Base-by-base conservation (phyloP, 257 asterid genomes). In the Solanum virginianum region DNA sequence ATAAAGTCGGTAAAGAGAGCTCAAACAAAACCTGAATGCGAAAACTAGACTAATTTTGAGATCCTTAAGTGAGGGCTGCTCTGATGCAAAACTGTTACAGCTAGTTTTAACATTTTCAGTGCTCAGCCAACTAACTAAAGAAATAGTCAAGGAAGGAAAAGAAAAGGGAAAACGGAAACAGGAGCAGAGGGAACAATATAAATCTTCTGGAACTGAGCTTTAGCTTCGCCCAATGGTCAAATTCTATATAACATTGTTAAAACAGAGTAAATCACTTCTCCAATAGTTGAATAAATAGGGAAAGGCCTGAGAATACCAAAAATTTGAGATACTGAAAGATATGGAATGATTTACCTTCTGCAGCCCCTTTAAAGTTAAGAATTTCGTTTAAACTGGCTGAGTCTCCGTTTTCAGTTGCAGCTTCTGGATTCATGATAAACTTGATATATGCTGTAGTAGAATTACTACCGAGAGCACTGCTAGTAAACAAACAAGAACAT, bases 341-440 rank as follows among this genome's bases (percentile, higher is more conserved):
- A 17, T n/a, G 63, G 68, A 80, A 18, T 60, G 43, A 36, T 22
- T 53, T 89, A 94, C 97, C 98, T 83, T 89, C 94, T 72, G 89
- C 85, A 17, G 86, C 86, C 81, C 89, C 91, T 88, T 87, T 91
- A 66, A 87, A 87, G 86, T 90, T 90, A 62, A 83, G 87, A 84
- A 83, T 89, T 85, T 87, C 94, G 85, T 82, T 83, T 55, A 90
- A 72, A 83, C 91, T 87, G 86, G 85, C 86, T 20, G 85, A 83
- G 36, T 89, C 93, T 39, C 88, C 90, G 55, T 88, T 90, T 90
- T 88, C 95, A 86, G 85, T 86, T 51, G 57, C 89, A 72, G 91
- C 87, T 85, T 88, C 91, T 83, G 89, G 87, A 89, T 93, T 92
- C 99, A 94, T 96, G 85, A 88, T 69, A 71, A 84, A 86, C 84